Evolutionary conservation across 495 filamentous ascomycete species (phyloP).

Genomic region (Neurospora sublineolata): DNA sequence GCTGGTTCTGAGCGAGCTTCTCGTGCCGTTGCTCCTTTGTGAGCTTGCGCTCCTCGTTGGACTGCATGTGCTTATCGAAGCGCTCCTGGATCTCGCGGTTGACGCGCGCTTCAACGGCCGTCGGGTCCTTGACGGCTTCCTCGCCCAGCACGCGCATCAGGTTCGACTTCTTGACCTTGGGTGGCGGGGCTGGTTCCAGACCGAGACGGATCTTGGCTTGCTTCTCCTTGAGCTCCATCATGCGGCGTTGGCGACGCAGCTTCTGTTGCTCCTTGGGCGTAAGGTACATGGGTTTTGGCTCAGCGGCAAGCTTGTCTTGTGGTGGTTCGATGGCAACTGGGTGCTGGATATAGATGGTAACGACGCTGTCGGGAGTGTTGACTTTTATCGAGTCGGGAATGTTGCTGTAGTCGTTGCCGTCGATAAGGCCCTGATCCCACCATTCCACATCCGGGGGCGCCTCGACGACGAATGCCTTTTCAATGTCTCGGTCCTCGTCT

Average conservation of each 20-base stretch:
- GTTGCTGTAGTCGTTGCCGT: constrained; percentile 58
- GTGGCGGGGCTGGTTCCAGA: constrained; percentile 75
- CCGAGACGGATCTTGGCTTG: constrained; percentile 92
- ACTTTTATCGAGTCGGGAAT: constrained; percentile 63
- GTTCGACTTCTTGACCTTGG: constrained; percentile 91
- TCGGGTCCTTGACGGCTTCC: constrained; percentile 94
- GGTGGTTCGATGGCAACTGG: constrained; percentile 86
- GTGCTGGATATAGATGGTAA: constrained; percentile 85
- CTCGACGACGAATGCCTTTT: constrained; percentile 80
- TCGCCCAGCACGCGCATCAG: constrained; percentile 96
- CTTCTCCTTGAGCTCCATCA: constrained; percentile 85
- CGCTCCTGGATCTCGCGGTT: constrained; percentile 84
- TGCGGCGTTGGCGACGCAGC: constrained; percentile 76
- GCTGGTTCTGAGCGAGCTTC: constrained; percentile 72
- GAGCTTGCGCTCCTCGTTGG: constrained; percentile 80
- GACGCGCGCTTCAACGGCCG: constrained; percentile 89
- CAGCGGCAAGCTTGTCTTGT: constrained; percentile 68
- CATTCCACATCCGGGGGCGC: constrained; percentile 84
- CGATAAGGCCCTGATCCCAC: constrained; percentile 89
- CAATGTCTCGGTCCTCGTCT: constrained; percentile 80
- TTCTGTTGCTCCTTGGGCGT: constrained; percentile 88
- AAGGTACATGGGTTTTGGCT: constrained; percentile 83
- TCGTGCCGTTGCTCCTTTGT: constrained; percentile 83
- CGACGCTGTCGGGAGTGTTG: constrained; percentile 64
- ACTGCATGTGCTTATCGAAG: constrained; percentile 56